Evolutionary conservation across 129 eudicot species (phyloP).

Genomic region (Centaurea solstitialis): DNA sequence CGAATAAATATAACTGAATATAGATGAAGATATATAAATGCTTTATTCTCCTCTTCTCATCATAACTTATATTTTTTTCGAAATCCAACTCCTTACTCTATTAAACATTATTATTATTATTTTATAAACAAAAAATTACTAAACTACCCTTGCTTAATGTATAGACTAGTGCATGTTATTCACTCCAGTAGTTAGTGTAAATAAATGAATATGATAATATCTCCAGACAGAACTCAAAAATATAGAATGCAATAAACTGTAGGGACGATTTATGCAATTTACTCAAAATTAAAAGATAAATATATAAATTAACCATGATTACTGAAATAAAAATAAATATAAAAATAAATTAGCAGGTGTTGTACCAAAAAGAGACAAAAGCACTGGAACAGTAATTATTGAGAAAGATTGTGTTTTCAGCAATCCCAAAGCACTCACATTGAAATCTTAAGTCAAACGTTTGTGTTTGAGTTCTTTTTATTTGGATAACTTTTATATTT

Average conservation of each 20-base stretch:
- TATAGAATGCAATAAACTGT: too few species aligned
- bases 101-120: not conserved
- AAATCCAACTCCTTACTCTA: not conserved
- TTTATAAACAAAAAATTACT: not conserved
- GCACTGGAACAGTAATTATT: constrained; percentile 18
- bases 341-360: not conserved
- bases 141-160: not conserved
- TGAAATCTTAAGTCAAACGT: constrained; percentile 6
- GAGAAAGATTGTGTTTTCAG: constrained; percentile 36
- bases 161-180: not conserved
- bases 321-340: not conserved
- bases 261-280: not conserved
- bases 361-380: constrained; percentile 5
- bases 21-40: too few species aligned
- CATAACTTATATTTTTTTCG: too few species aligned
- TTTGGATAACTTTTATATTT: not conserved
- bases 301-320: not conserved
- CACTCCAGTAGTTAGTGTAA: too few species aligned
- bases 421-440: constrained; percentile 34
- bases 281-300: not conserved
- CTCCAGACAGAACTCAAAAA: too few species aligned
- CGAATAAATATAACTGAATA: too few species aligned
- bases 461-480: too few species aligned
- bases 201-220: too few species aligned
- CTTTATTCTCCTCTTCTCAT: too few species aligned